phyloP scores from a whole-genome alignment of 805 yeast species.

The Dipodascus geniculatus region DNA sequence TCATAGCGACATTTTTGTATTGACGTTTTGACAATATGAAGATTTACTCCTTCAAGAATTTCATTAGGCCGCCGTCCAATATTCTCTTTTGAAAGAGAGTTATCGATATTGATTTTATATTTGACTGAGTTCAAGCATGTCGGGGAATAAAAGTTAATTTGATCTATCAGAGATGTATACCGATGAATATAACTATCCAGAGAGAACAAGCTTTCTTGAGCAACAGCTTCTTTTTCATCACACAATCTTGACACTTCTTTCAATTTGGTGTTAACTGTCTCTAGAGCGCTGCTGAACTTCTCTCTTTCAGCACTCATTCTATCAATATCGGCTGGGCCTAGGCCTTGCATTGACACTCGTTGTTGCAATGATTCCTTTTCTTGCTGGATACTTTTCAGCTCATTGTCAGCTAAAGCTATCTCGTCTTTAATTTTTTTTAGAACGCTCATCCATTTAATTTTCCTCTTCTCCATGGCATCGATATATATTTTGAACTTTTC shows the following conservation, averaged over 20 bases:
- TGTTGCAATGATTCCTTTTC: conserved; percentile 31
- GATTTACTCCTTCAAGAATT: conserved; percentile 28
- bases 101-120: conserved; percentile 33
- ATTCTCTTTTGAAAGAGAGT: conserved; percentile 32
- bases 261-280: conserved; percentile 31
- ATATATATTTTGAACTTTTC: conserved; percentile 62
- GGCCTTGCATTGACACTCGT: conserved; percentile 41
- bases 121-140: conserved; percentile 10
- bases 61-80: conserved; percentile 37
- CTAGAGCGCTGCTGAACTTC: conserved; percentile 42
- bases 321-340: conserved; percentile 54
- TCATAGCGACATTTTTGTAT: conserved; percentile 34
- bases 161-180: conserved; percentile 39
- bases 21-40: conserved; percentile 27
- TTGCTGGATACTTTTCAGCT: conserved; percentile 30
- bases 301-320: conserved; percentile 51
- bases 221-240: conserved; percentile 37
- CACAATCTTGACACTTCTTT: conserved; percentile 36
- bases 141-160: conserved; percentile 27
- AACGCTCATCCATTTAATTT: conserved; percentile 49
- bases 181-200: conserved; percentile 41
- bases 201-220: conserved; percentile 38
- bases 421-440: conserved; percentile 48
- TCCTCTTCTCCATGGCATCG: conserved; percentile 52
- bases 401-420: conserved; percentile 32